Percentiles rank a stretch among this genome's conserved stretches.
Evolutionary conservation across 2,329 filamentous ascomycete genomes (phyloP).

Genomic region (Fusarium nematophilum): DNA sequence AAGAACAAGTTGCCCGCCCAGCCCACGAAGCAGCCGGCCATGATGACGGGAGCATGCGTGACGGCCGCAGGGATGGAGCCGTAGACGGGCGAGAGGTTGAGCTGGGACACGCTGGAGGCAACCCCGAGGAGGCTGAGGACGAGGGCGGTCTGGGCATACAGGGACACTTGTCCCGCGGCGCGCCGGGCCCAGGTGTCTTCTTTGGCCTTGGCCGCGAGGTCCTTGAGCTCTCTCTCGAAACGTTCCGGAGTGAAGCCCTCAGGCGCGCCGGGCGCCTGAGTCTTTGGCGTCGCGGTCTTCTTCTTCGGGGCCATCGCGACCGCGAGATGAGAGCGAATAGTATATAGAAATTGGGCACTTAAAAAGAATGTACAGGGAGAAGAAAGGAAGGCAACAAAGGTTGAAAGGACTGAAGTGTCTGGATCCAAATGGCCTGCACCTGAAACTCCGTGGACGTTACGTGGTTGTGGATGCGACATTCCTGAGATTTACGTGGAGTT

Average conservation of each 20-base stretch:
- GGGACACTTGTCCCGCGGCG: slow-evolving; percentile 50
- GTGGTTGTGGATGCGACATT: slow-evolving; percentile 32
- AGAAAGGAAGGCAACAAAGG: neutral
- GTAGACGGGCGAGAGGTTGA: slow-evolving; percentile 87
- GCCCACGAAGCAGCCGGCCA: slow-evolving; percentile 75
- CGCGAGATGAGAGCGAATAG: slow-evolving; percentile 2
- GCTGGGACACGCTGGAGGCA: slow-evolving; percentile 76
- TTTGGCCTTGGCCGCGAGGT: slow-evolving; percentile 59
- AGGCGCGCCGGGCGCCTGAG: slow-evolving; percentile 40
- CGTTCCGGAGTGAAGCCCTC: slow-evolving; percentile 59
- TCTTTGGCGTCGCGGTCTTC: slow-evolving; percentile 15
- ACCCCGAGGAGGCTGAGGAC: slow-evolving; percentile 60
- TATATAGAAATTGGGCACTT: neutral
- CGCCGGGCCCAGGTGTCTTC: slow-evolving; percentile 48
- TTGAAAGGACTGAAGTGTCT: neutral
- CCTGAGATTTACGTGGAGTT: slow-evolving; percentile 39
- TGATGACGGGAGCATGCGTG: slow-evolving; percentile 76
- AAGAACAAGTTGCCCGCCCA: slow-evolving; percentile 75
- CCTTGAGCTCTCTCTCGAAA: slow-evolving; percentile 65
- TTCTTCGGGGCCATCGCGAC: slow-evolving; percentile 39
- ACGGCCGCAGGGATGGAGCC: slow-evolving; percentile 82
- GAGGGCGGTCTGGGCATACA: slow-evolving; percentile 51
- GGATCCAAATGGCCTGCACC: slow-evolving; percentile 48
- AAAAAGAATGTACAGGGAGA: slow-evolving; percentile 3
- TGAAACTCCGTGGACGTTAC: slow-evolving; percentile 43